Percentiles rank a stretch among this genome's conserved stretches.
phyloP scores from a whole-genome alignment of 352 stramenopile species.

The Globisporangium spiculum region DNA sequence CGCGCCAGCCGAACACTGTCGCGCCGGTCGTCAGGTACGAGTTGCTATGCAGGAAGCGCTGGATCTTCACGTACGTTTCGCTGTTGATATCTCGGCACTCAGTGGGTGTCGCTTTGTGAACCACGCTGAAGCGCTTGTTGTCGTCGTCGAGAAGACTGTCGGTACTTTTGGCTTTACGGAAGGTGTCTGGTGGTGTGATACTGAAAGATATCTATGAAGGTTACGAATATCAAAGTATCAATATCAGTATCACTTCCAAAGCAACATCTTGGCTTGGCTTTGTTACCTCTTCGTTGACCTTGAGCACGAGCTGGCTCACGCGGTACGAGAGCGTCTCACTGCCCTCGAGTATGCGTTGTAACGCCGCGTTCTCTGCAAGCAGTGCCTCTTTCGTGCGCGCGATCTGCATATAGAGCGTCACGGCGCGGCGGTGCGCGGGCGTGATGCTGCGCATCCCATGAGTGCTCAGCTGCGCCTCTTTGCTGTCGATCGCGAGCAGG shows the following conservation, averaged over 20 bases:
- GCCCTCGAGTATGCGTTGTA: slow-evolving; percentile 1
- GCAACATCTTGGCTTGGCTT: neutral
- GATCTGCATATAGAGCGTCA: slow-evolving; percentile 1
- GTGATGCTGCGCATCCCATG: slow-evolving; percentile 15
- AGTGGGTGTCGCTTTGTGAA: neutral
- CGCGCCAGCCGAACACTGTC: slow-evolving; percentile 51
- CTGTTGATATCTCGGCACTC: slow-evolving; percentile 1
- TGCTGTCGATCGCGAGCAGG: slow-evolving; percentile 15
- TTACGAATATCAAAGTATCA: neutral
- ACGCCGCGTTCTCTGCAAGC: neutral
- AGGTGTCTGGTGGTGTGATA: neutral
- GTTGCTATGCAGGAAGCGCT: slow-evolving; percentile 7
- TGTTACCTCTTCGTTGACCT: slow-evolving; percentile 23
- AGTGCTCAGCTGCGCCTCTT: neutral
- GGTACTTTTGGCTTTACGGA: neutral
- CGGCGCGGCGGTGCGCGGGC: slow-evolving; percentile 6
- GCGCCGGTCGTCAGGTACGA: slow-evolving; percentile 41
- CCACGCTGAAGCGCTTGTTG: neutral
- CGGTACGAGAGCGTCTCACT: slow-evolving; percentile 22
- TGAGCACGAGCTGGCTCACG: slow-evolving; percentile 33
- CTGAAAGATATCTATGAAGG: slow-evolving; percentile 4
- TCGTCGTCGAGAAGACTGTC: neutral
- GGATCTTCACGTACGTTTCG: slow-evolving; percentile 7
- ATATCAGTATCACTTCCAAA: neutral
- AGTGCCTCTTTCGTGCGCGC: neutral